A percentile compares a stretch with the other conserved stretches of the same genome.
Evolutionary conservation across 495 filamentous ascomycete species (phyloP).

Genomic region (Delitschia confertaspora): DNA sequence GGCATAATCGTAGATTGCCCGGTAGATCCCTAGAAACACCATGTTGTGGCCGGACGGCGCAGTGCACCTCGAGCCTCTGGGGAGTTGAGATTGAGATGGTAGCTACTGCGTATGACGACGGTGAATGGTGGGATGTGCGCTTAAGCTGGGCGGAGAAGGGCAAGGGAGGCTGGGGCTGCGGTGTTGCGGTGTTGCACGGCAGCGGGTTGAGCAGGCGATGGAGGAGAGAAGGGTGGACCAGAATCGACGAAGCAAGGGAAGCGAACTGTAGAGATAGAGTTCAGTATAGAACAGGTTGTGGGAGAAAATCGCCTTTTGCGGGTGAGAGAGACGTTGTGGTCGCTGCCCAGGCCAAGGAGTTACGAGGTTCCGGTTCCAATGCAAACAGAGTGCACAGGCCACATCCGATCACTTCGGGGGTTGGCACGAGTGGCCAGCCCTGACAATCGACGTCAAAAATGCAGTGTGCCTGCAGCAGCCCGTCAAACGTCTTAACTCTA

Average conservation of each 20-base stretch:
- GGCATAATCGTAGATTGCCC: conserved; percentile 85
- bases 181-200: conserved; percentile 5
- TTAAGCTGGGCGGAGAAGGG: conserved; percentile 18
- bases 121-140: conserved; percentile 13
- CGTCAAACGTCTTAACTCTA: no score
- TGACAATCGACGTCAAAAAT: no score
- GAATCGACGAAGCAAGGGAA: neutral
- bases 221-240: neutral
- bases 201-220: no score
- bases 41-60: conserved; percentile 34
- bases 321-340: neutral
- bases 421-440: no score
- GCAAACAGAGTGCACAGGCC: no score
- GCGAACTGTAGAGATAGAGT: no score
- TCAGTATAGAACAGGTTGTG: neutral
- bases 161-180: conserved; percentile 13
- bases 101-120: conserved; percentile 13
- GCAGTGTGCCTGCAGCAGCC: no score
- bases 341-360: no score
- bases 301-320: neutral
- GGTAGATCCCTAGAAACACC: conserved; percentile 86
- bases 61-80: conserved; percentile 8
- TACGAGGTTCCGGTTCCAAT: no score
- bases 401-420: no score
- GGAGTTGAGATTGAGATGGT: neutral